A percentile compares a stretch with the other conserved stretches of the same genome.
Evolutionary conservation across 805 yeast genomes (phyloP).

Genomic region (Candida boidinii): DNA sequence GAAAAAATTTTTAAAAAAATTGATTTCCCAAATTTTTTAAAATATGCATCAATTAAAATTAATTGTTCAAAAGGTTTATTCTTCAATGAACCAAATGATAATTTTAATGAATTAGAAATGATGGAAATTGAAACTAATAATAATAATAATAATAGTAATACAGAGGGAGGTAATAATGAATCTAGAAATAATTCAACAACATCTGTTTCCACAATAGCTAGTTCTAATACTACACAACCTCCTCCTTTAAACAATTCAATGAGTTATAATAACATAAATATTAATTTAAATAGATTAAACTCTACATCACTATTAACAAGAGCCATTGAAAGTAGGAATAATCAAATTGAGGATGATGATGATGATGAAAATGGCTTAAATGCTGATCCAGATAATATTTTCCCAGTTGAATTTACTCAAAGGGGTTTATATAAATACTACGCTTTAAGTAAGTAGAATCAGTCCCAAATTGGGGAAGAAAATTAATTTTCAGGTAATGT

Average conservation of each 20-base stretch:
- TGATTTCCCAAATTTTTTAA: slow-evolving; percentile 39
- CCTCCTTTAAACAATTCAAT: no score
- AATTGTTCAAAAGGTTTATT: slow-evolving; percentile 47
- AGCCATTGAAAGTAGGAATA: no score
- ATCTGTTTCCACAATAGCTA: not conserved
- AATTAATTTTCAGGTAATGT: no score
- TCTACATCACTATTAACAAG: no score
- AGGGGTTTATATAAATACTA: slow-evolving; percentile 53
- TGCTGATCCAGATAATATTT: slow-evolving; percentile 27
- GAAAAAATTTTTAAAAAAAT: slow-evolving; percentile 41
- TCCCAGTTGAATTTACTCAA: slow-evolving; percentile 43
- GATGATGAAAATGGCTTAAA: slow-evolving; percentile 18
- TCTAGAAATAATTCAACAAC: not conserved
- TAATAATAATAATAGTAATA: not conserved
- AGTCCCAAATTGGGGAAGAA: no score
- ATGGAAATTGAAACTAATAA: not conserved
- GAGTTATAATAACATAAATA: no score
- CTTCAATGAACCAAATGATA: slow-evolving; percentile 18
- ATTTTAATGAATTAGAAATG: not conserved
- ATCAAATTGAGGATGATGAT: slow-evolving; percentile 11
- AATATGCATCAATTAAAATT: slow-evolving; percentile 44
- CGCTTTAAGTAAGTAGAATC: slow-evolving; percentile 45
- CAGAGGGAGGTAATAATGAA: not conserved
- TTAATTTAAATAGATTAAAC: no score
- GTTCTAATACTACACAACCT: not conserved